Evolutionary conservation across 78 protist species (phyloP), one percentile per base, ranked within the genome.

Genomic region (Paratrimastix pyriformis): DNA sequence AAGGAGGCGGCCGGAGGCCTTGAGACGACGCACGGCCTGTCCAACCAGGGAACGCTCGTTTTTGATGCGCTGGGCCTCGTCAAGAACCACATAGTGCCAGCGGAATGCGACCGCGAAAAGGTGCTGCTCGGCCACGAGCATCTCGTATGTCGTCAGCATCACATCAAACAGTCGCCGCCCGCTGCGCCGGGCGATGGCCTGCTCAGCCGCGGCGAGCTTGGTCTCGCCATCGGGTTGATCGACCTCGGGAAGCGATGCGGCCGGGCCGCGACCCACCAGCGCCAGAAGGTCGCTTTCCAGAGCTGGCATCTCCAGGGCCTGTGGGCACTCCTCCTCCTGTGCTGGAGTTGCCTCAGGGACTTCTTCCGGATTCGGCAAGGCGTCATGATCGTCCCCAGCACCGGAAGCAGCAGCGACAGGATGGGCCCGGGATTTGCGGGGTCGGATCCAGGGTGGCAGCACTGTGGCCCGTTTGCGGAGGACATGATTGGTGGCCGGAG

Each of bases 61-160:
- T 57, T 77, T 77, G 58, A 77, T 44, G 32, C 75, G 74, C 7
- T 64, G 74, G 11, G 74, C 73, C 45, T 77, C 81, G 52, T 77
- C 81, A 4, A 77, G 74, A 29, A 77, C 81, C 30, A 77, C 39
- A 40, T 65, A 64, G 4, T 9, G 5, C 62, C 76, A 48, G 48
- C 55, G 26, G 13, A n/a, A n/a, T n/a, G 32, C 35, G 44, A 42
- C 50, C 75, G 7, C 66, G 70, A 39, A 55, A n/a, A 48, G 37
- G 79, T 54, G 35, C 29, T 7, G 13, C 40, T 65, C 72, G 33
- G 80, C 71, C 21, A 76, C 64, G 44, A 66, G 42, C 79, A 75
- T 75, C 72, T 80, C 84, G 45, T 80, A 80, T 1, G 84, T 80
- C 0, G 84, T 80, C n/a, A 80, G 52, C 15, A 79, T 40, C 13